Evolutionary conservation across 306 rosid genomes (phyloP), one percentile per base, ranked within the genome.

Genomic region (Quercus dentata): DNA sequence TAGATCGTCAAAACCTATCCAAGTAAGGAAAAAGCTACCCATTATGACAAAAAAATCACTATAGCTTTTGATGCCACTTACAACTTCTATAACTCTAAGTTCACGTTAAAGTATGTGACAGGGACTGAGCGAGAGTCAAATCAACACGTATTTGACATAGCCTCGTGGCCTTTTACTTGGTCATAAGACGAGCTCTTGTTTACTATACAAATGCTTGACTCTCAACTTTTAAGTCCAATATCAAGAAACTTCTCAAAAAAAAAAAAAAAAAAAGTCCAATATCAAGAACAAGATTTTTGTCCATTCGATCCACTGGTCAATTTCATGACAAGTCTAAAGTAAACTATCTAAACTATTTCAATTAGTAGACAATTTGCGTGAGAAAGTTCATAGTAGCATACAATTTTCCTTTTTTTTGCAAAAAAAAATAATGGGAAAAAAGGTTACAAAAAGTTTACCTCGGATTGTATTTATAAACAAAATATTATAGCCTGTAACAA

Each of bases 91-190:
- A 20, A 31, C 18, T 28, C 4, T 17, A 18, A 20, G 49, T 46
- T 65, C 83, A 80, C 77, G 77, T 71, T 76, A 74, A 58, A 67
- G 52, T 46, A 61, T 76, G 73, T 44, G 77, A 74, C 21, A 27
- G 49, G 46, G 58, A 35, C 54, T 57, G 3, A 6, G 30, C 46
- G 20, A 49, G 54, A 11, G 4, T 11, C 71, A 6, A 28, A 55
- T n/a, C 79, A 68, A 25, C 59, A 75, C 79, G 46, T 78, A 52
- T 27, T 51, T 59, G 55, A 71, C 75, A 49, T 35, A 10, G 13
- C 51, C 20, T 71, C 3, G 5, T 15, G 19, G 44, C 6, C 74
- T 3, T 69, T 21, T 27, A 30, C 38, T 18, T 33, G 25, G 49
- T 13, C 49, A 1, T 64, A 30, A 64, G 49, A 33, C 49, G 2